phyloP scores from a whole-genome alignment of 106 monocot genomes.

The Dioscorea dumetorum region DNA sequence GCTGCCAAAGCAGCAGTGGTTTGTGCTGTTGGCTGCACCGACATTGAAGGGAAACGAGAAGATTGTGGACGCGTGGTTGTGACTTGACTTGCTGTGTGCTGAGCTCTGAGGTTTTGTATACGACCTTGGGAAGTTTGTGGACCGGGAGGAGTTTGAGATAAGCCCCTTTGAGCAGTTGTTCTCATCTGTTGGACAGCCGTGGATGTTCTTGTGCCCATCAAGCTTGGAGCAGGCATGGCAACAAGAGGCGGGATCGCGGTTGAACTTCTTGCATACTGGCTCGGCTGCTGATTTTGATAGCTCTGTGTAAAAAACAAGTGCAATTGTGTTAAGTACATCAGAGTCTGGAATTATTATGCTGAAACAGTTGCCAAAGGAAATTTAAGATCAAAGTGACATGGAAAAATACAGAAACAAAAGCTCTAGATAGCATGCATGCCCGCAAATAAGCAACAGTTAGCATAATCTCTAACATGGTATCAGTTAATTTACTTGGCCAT shows the following conservation, averaged over 20 bases:
- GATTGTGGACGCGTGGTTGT: neutral
- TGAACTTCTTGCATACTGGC: neutral
- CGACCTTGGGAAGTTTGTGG: conserved; percentile 1
- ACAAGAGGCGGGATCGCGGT: conserved; percentile 9
- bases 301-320: conserved; percentile 9
- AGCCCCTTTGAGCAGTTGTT: conserved; percentile 9
- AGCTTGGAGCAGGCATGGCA: conserved; percentile 25
- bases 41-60: neutral
- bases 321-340: neutral
- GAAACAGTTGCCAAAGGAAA: neutral
- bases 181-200: conserved; percentile 6
- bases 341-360: neutral
- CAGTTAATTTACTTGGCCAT: too few species aligned
- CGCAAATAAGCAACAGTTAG: too few species aligned
- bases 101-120: neutral
- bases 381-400: neutral
- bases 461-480: too few species aligned
- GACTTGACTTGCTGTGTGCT: conserved; percentile 9
- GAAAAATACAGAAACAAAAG: neutral
- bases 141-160: conserved; percentile 6
- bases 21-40: conserved; percentile 8
- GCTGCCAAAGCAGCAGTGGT: neutral
- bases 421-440: too few species aligned
- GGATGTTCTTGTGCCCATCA: conserved; percentile 1
- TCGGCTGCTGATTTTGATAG: conserved; percentile 8